A percentile compares a stretch with the other conserved stretches of the same genome.
These are phyloP conservation scores for Boletus patriciae DNA, from an alignment of 768 basidiomycete species.

Conservation along the genomic window DNA sequence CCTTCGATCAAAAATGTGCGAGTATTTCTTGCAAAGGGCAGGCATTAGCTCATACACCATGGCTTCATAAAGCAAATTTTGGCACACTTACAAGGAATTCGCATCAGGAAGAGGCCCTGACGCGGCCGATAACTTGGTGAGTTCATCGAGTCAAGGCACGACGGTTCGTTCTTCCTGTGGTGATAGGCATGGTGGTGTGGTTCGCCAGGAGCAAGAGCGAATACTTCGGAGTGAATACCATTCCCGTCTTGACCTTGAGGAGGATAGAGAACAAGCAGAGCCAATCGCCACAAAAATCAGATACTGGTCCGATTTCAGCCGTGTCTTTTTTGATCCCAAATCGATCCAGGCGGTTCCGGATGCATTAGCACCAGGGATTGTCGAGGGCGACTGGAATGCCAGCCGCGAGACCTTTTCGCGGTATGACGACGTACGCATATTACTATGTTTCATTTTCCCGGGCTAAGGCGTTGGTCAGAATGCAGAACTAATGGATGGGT, in stretches of 20 bases:
- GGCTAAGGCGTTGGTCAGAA: conserved; percentile 42
- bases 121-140: conserved; percentile 20
- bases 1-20: conserved; percentile 67
- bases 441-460: background rate
- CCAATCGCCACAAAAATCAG: conserved; percentile 31
- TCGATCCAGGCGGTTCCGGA: conserved; percentile 66
- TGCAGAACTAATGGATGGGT: conserved; percentile 64
- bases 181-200: conserved; percentile 48
- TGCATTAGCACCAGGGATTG: conserved; percentile 39
- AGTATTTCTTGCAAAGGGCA: conserved; percentile 1
- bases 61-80: conserved; percentile 53
- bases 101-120: conserved; percentile 32
- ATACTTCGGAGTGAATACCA: conserved; percentile 61
- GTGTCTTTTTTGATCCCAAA: conserved; percentile 60
- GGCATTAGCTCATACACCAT: conserved; percentile 9
- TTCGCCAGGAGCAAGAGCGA: conserved; percentile 51
- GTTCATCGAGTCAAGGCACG: background rate
- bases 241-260: conserved; percentile 36
- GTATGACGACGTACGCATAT: conserved; percentile 53
- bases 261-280: conserved; percentile 8
- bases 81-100: conserved; percentile 52
- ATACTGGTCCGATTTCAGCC: conserved; percentile 54
- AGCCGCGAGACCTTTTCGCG: conserved; percentile 52
- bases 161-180: conserved; percentile 1
- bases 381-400: conserved; percentile 55